A percentile compares a stretch with the other conserved stretches of the same genome.
These are phyloP conservation scores for Arthrobotrys entomopaga DNA, from an alignment of 2,329 filamentous ascomycete species.

Conservation along the genomic window DNA sequence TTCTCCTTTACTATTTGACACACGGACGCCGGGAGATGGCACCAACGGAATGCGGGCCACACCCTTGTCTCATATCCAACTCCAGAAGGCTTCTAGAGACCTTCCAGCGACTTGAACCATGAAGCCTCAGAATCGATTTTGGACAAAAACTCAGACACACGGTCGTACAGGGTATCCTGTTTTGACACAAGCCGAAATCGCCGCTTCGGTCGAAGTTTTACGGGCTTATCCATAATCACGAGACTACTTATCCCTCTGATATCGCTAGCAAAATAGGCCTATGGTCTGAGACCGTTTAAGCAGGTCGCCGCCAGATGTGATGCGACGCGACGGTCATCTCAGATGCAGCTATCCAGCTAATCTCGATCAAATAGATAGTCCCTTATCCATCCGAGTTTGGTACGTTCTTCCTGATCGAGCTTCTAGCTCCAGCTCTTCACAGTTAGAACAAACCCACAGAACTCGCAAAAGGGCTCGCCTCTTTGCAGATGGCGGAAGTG, in stretches of 20 bases:
- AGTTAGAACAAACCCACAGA: slow-evolving; percentile 22
- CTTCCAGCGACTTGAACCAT: slow-evolving; percentile 43
- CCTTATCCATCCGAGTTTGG: slow-evolving; percentile 28
- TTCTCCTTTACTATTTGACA: slow-evolving; percentile 19
- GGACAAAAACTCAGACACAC: slow-evolving; percentile 28
- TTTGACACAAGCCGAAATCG: slow-evolving; percentile 39
- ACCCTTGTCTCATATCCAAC: slow-evolving; percentile 44
- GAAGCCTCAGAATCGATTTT: slow-evolving; percentile 17
- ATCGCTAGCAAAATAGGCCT: no score
- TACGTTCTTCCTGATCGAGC: slow-evolving; percentile 44
- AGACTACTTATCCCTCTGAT: slow-evolving; percentile 21
- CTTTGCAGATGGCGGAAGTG: slow-evolving; percentile 53
- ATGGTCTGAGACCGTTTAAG: slow-evolving; percentile 40
- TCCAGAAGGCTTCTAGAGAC: slow-evolving; percentile 52
- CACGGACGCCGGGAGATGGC: slow-evolving; percentile 26
- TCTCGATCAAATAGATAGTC: slow-evolving; percentile 32
- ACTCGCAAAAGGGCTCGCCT: slow-evolving; percentile 38
- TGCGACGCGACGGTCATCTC: slow-evolving; percentile 30
- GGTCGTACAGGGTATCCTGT: slow-evolving; percentile 41
- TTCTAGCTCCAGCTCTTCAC: slow-evolving; percentile 20
- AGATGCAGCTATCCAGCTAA: slow-evolving; percentile 46
- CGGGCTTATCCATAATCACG: slow-evolving; percentile 24
- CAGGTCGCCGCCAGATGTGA: slow-evolving; percentile 35
- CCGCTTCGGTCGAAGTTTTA: slow-evolving; percentile 35
- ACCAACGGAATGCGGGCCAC: slow-evolving; percentile 20